phyloP scores from a whole-genome alignment of 805 yeast species.

The Suhomyces emberorum region DNA sequence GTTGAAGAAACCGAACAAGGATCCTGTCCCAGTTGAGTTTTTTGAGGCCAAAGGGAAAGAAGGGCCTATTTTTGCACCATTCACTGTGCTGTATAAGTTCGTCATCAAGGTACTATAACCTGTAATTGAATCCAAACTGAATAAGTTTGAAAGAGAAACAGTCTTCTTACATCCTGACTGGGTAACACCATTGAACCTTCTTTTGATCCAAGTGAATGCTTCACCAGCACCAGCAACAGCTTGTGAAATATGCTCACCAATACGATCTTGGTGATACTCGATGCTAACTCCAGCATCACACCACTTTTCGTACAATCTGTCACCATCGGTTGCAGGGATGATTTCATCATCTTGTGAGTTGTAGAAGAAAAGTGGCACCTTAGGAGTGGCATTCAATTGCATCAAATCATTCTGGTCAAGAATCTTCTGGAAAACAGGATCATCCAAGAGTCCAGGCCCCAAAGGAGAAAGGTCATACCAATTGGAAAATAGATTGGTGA shows the following conservation, averaged over 20 bases:
- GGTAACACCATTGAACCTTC: conserved; percentile 8
- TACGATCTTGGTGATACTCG: conserved; percentile 8
- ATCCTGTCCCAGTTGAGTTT: neutral
- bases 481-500: neutral
- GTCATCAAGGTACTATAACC: neutral
- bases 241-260: conserved; percentile 26
- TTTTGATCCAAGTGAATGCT: conserved; percentile 19
- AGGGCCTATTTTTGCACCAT: neutral
- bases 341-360: conserved; percentile 9
- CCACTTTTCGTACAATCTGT: conserved; percentile 21
- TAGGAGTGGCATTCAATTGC: conserved; percentile 4
- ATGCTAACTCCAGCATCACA: conserved; percentile 12
- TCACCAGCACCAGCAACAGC: conserved; percentile 12
- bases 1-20: too few species aligned
- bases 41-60: neutral
- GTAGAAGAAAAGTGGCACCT: conserved; percentile 11
- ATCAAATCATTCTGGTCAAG: neutral
- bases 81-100: neutral
- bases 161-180: neutral
- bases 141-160: neutral
- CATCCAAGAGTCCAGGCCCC: conserved; percentile 1
- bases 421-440: conserved; percentile 3
- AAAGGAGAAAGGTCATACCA: neutral
- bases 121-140: neutral
- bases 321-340: conserved; percentile 8